Percentiles rank a stretch among this genome's conserved stretches.
Evolutionary conservation across 495 filamentous ascomycete genomes (phyloP).

Genomic region (Daldinia caldariorum): DNA sequence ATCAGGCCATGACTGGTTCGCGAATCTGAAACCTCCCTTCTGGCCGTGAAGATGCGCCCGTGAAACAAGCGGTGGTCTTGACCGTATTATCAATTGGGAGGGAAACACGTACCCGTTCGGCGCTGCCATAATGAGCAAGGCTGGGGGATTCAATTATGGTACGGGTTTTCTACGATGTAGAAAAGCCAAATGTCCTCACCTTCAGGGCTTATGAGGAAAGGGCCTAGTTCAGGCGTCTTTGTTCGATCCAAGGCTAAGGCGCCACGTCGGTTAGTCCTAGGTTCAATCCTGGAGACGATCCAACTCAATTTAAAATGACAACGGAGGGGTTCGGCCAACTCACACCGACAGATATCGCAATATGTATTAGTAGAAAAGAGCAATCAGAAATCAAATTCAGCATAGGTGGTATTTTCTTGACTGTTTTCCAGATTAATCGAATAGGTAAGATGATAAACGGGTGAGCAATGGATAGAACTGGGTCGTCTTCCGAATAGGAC

Average conservation of each 20-base stretch:
- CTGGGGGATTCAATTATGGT: slow-evolving; percentile 12
- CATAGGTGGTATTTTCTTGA: slow-evolving; percentile 7
- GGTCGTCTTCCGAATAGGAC: neutral
- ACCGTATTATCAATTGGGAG: slow-evolving; percentile 16
- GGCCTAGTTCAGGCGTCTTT: slow-evolving; percentile 23
- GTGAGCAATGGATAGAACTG: neutral
- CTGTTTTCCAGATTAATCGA: neutral
- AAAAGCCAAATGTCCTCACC: slow-evolving; percentile 21
- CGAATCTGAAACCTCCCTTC: neutral
- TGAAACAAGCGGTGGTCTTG: slow-evolving; percentile 1
- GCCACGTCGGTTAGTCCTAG: slow-evolving; percentile 39
- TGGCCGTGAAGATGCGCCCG: neutral
- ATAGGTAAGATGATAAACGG: neutral
- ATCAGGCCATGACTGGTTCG: neutral
- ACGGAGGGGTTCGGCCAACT: slow-evolving; percentile 20
- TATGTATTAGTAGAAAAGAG: slow-evolving; percentile 5
- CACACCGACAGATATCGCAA: slow-evolving; percentile 21
- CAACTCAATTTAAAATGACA: slow-evolving; percentile 6
- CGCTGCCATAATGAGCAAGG: slow-evolving; percentile 38
- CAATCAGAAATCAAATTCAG: slow-evolving; percentile 18
- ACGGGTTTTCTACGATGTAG: slow-evolving; percentile 8
- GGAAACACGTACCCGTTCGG: slow-evolving; percentile 44
- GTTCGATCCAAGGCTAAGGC: slow-evolving; percentile 24
- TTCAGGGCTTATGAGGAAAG: slow-evolving; percentile 21
- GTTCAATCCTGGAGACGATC: slow-evolving; percentile 21